A percentile compares a stretch with the other conserved stretches of the same genome.
These are phyloP conservation scores for Penicillium sp. DNA, from an alignment of 2,329 filamentous ascomycete species.

Conservation along the genomic window DNA sequence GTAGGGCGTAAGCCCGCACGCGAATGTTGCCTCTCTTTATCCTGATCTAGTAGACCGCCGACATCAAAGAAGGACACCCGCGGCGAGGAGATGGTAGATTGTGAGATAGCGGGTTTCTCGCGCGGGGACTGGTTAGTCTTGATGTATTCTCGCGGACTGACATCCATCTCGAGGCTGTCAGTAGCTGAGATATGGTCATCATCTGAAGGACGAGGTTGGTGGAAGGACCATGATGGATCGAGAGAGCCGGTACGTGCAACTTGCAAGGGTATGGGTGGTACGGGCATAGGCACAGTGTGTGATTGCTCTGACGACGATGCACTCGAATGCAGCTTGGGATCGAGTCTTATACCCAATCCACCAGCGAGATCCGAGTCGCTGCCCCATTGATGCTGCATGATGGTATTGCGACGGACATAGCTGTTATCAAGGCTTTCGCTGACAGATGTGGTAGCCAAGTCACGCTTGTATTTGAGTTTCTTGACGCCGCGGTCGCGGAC, in stretches of 20 bases:
- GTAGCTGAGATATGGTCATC: slow-evolving; percentile 30
- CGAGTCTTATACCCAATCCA: slow-evolving; percentile 70
- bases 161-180: slow-evolving; percentile 34
- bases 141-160: slow-evolving; percentile 37
- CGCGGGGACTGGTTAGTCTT: slow-evolving; percentile 28
- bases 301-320: background rate
- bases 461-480: slow-evolving; percentile 73
- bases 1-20: slow-evolving; percentile 2
- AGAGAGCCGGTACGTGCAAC: slow-evolving; percentile 29
- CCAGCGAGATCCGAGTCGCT: slow-evolving; percentile 89
- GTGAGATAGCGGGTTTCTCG: slow-evolving; percentile 38
- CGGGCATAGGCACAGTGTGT: slow-evolving; percentile 18
- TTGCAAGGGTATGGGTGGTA: slow-evolving; percentile 28
- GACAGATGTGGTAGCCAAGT: slow-evolving; percentile 44
- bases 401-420: slow-evolving; percentile 50
- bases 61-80: slow-evolving; percentile 82
- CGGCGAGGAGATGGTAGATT: slow-evolving; percentile 49
- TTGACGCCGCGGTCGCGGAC: slow-evolving; percentile 87
- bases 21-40: slow-evolving; percentile 2
- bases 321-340: slow-evolving; percentile 49
- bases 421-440: slow-evolving; percentile 47
- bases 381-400: slow-evolving; percentile 72
- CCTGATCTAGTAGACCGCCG: slow-evolving; percentile 67
- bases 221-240: slow-evolving; percentile 36
- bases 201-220: slow-evolving; percentile 22